Evolutionary conservation across 225 moss, liverwort and hornwort species (phyloP), one percentile per base, ranked within the genome.

Genomic region (Physcomitrium patens): DNA sequence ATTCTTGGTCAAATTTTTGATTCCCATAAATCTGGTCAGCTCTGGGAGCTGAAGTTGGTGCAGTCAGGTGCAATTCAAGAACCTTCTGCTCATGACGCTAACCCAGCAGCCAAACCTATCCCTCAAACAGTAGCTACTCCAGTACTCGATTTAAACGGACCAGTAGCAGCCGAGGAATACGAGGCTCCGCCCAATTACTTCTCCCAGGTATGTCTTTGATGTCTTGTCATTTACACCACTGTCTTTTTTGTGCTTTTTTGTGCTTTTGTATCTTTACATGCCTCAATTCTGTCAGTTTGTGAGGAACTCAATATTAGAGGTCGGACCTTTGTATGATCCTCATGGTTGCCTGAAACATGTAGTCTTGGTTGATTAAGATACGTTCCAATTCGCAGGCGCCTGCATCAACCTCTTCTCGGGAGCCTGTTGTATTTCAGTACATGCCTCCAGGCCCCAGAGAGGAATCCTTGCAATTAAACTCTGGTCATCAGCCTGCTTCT

Each of bases 1-100:
- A 24, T 1, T 24, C 24, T 1, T 24, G 24, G 24, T 24, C 24
- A 24, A 24, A 24, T 52, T 53, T 0, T 19, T 52, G 37, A 27
- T 81, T 55, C 48, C 3, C 51, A 16, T 74, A 60, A 64, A 9
- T 68, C 42, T 31, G 56, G 49, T 78, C 91, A 96, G 96, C 88
- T 96, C 60, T 96, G 96, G 96, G 94, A 96, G 86, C 84, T 91
- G 63, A 96, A 96, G 86, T 84, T 96, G 92, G 81, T 91, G 89
- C 88, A 91, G 77, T 86, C 87, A 22, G 96, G 96, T 20, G 92
- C 92, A 60, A 92, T 96, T 72, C 74, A 88, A 70, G 89, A 85
- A 72, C 42, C 79, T 45, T 48, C 88, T 0, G 73, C 71, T 10
- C 87, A 87, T 43, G 89, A 88, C 11, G 78, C 80, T 17, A 82